A percentile compares a stretch with the other conserved stretches of the same genome.
Conservation (phyloP, 257 asterid genomes). For the Fraxinus pennsylvanica region DNA sequence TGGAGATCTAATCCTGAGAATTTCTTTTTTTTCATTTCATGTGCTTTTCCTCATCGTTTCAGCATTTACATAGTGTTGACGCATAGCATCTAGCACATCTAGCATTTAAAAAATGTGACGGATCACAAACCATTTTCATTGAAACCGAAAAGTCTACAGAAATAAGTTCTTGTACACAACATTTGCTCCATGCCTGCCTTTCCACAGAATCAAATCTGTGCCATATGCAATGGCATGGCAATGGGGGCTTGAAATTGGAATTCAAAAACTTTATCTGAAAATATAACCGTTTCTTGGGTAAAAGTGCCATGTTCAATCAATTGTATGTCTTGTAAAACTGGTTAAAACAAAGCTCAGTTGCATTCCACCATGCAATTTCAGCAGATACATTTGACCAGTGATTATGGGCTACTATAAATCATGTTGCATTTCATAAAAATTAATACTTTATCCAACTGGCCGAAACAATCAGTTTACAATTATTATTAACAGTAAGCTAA, state of each 20-base stretch:
- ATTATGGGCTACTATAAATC: neutral
- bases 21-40: neutral
- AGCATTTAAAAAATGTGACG: neutral
- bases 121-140: neutral
- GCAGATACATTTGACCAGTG: neutral
- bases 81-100: neutral
- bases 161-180: too few relatives aligned
- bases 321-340: neutral
- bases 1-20: neutral
- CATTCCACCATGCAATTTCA: neutral
- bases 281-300: neutral
- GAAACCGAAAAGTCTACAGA: neutral
- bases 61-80: neutral
- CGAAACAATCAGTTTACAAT: neutral
- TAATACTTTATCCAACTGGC: neutral
- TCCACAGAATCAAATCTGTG: too few relatives aligned
- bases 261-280: neutral
- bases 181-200: too few relatives aligned
- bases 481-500: slow-evolving; percentile 21
- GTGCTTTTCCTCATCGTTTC: neutral
- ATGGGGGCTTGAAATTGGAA: neutral
- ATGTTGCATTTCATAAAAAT: neutral
- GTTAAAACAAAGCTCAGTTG: neutral
- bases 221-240: too few relatives aligned
- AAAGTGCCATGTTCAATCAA: neutral